phyloP scores from a whole-genome alignment of 1,284 basidiomycete genomes.

The Trametes polyzona region DNA sequence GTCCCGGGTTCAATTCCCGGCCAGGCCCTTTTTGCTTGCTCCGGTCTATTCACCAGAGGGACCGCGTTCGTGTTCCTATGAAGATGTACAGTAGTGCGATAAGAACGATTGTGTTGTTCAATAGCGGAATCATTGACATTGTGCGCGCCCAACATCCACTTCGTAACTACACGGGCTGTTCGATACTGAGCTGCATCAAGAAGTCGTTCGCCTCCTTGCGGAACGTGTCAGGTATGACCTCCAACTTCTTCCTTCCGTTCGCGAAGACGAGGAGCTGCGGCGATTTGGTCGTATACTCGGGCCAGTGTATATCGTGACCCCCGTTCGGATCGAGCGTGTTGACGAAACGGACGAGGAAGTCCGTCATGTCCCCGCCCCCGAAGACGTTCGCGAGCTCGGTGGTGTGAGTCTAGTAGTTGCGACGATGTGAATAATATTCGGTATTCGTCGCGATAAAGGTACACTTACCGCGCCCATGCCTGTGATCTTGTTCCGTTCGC shows the following conservation, averaged over 20 bases:
- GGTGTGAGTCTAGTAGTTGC: constrained; percentile 11
- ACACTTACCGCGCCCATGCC: constrained; percentile 46
- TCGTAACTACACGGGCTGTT: constrained; percentile 10
- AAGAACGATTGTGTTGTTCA: neutral
- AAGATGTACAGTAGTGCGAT: neutral
- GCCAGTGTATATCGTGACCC: constrained; percentile 43
- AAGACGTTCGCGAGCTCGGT: constrained; percentile 28
- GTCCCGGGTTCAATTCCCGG: constrained; percentile 87
- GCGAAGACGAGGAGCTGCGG: constrained; percentile 50
- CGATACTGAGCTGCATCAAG: constrained; percentile 15
- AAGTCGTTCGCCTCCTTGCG: constrained; percentile 39
- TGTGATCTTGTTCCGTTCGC: constrained; percentile 48
- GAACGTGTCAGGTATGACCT: constrained; percentile 46
- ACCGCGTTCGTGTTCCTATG: neutral
- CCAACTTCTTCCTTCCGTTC: constrained; percentile 42
- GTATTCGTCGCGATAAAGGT: neutral
- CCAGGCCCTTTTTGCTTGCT: constrained; percentile 59
- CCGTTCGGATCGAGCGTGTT: constrained; percentile 37
- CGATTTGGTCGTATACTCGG: constrained; percentile 44
- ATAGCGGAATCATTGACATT: neutral
- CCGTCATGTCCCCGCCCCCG: constrained; percentile 24
- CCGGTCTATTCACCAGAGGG: too few species aligned
- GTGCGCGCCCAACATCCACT: too few species aligned
- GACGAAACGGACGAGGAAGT: constrained; percentile 25
- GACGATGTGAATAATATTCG: neutral